Conservation (phyloP, 2,329 filamentous ascomycete genomes). For the Botryosphaeria agaves region DNA sequence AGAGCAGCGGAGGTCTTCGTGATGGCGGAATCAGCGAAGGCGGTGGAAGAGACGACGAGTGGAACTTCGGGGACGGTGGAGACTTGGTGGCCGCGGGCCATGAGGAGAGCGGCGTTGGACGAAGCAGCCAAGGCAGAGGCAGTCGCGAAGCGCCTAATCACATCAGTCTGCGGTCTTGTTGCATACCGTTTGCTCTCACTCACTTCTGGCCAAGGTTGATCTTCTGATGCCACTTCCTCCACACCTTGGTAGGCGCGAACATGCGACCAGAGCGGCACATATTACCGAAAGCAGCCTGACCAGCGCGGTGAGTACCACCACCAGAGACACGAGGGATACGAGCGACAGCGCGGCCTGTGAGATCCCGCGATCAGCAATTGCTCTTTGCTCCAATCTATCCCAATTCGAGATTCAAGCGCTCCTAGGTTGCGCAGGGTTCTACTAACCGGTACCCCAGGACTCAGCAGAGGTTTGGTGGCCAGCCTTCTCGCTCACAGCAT, state of each 20-base stretch:
- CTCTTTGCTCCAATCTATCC: too few species aligned
- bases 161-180: constrained; percentile 9
- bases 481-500: constrained; percentile 99
- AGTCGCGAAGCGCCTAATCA: constrained; percentile 75
- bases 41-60: constrained; percentile 82
- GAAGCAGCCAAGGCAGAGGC: constrained; percentile 95
- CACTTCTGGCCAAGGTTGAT: constrained; percentile 97
- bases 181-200: constrained; percentile 13
- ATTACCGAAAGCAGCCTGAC: constrained; percentile 99
- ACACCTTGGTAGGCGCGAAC: constrained; percentile 99
- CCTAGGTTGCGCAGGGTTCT: constrained; percentile 7
- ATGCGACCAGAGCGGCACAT: constrained; percentile 99
- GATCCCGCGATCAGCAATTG: constrained; percentile 1
- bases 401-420: too few species aligned
- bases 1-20: constrained; percentile 81
- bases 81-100: constrained; percentile 95
- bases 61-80: constrained; percentile 86
- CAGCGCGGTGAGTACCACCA: constrained; percentile 99
- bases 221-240: constrained; percentile 99
- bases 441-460: constrained; percentile 98
- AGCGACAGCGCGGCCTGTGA: constrained; percentile 84
- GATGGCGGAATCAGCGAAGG: constrained; percentile 64
- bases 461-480: constrained; percentile 99
- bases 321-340: constrained; percentile 99
- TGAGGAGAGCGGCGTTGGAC: constrained; percentile 81